Conservation (phyloP, 805 yeast genomes). For the Sungouiella blattae region DNA sequence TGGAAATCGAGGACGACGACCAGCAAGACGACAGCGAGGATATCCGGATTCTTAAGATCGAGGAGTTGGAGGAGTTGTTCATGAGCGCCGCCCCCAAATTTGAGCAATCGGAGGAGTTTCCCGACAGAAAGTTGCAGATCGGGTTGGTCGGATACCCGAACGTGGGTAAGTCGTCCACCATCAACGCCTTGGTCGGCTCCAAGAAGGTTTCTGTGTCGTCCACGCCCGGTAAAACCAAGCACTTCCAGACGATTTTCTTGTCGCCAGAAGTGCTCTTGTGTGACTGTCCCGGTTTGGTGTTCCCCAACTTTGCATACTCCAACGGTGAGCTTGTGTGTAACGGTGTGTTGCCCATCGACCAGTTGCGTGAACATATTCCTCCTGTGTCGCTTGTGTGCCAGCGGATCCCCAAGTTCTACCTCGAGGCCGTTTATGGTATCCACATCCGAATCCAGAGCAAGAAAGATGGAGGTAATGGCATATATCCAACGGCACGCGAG, state of each 20-base stretch:
- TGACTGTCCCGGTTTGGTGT: conserved; percentile 98
- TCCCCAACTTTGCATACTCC: conserved; percentile 95
- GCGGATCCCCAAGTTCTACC: conserved; percentile 80
- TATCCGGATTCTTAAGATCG: conserved; percentile 71
- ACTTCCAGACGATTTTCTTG: conserved; percentile 91
- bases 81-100: conserved; percentile 71
- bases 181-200: conserved; percentile 93
- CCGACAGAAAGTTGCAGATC: conserved; percentile 66
- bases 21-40: conserved; percentile 6
- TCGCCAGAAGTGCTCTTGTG: conserved; percentile 82
- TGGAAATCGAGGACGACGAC: conserved; percentile 7
- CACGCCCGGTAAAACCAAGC: conserved; percentile 98
- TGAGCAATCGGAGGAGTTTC: conserved; percentile 54
- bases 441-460: conserved; percentile 69
- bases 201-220: conserved; percentile 97
- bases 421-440: conserved; percentile 93
- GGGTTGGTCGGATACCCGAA: conserved; percentile 98
- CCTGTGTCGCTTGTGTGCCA: conserved; percentile 83
- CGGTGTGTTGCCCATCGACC: conserved; percentile 98
- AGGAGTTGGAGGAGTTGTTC: conserved; percentile 80
- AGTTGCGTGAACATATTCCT: conserved; percentile 85
- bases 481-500: conserved; percentile 82
- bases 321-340: conserved; percentile 96
- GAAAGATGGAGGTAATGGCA: conserved; percentile 86
- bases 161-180: conserved; percentile 93